Base-by-base conservation (phyloP, 352 stramenopile species). In the Phytophthora pseudosyringae region DNA sequence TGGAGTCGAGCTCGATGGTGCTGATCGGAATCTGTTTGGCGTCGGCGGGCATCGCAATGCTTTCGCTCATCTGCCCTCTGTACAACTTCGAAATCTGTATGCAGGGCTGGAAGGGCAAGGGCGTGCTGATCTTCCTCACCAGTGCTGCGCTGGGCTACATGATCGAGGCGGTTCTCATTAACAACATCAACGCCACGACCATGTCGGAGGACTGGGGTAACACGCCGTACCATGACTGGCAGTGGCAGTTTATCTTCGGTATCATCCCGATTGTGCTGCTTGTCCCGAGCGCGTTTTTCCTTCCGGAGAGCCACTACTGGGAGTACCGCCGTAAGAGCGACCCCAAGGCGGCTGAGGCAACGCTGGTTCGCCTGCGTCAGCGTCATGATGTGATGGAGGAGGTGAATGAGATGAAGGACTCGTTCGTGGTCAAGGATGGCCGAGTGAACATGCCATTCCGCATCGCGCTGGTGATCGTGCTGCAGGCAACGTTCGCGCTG, bases 31-130 rank as follows among this genome's bases (percentile, higher is more conserved):
- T 88, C 48, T 94, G 85, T 43, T 39, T 93, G 15, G 71, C 79
- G n/a, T 72, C 82, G 4, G 81, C 72, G 0, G 88, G 86, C 16
- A 83, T 93, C 26, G 75, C 84, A 0, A 96, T 95, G 86, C 75
- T 94, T 3, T 90, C 86, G 16, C 76, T 95, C 21, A 64, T 73
- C 1, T 89, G 82, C 44, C 66, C 89, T 44, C 68, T 95, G 46
- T 96, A 95, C 81, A 95, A 94, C 65, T 95, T 93, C 16, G 88
- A 96, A 62, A 89, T 95, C 28, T 94, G 84, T 67, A 94, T 91
- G 81, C 72, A 80, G 21, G 88, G 86, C 6, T 94, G 86, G 85
- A 94, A 91, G 65, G 87, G 88, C 44, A 95, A 96, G 67, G 87
- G 86, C 18, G 86, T 95, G 32, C 59, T 95, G n/a, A 76, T 94